phyloP scores from a whole-genome alignment of 2,329 filamentous ascomycete genomes.

The Didymella sp. region DNA sequence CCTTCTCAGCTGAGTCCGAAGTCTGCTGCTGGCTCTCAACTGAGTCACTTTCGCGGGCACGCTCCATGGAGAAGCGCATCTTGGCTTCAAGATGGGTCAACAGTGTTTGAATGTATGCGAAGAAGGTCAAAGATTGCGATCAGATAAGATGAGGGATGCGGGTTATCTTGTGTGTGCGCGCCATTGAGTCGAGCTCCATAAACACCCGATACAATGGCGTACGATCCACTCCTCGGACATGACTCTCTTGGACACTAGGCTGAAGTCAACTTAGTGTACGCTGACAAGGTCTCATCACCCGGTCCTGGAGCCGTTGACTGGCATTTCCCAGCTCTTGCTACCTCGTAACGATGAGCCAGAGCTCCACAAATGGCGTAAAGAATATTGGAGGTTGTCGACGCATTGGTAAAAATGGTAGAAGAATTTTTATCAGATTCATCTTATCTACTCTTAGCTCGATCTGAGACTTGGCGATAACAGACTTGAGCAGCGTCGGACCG shows the following conservation, averaged over 20 bases:
- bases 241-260: background rate
- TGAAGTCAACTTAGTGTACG: background rate
- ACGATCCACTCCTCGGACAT: background rate
- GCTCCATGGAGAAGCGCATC: slow-evolving; percentile 16
- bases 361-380: background rate
- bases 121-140: background rate
- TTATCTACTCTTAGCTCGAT: slow-evolving; percentile 12
- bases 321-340: background rate
- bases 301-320: background rate
- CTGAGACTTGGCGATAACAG: slow-evolving; percentile 4
- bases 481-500: slow-evolving; percentile 10
- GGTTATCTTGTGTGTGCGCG: slow-evolving; percentile 8
- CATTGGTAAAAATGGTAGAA: background rate
- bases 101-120: too few relatives aligned
- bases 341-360: background rate
- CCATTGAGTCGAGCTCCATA: background rate
- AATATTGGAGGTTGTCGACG: slow-evolving; percentile 1
- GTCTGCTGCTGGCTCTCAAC: slow-evolving; percentile 5
- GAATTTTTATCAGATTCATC: slow-evolving; percentile 17
- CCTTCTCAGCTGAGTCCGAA: slow-evolving; percentile 10
- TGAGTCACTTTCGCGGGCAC: slow-evolving; percentile 1
- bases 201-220: slow-evolving; percentile 2
- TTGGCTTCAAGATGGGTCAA: background rate
- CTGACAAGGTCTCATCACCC: background rate
- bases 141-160: slow-evolving; percentile 18